Conservation (phyloP, 257 asterid species). For the Salvia splendens region DNA sequence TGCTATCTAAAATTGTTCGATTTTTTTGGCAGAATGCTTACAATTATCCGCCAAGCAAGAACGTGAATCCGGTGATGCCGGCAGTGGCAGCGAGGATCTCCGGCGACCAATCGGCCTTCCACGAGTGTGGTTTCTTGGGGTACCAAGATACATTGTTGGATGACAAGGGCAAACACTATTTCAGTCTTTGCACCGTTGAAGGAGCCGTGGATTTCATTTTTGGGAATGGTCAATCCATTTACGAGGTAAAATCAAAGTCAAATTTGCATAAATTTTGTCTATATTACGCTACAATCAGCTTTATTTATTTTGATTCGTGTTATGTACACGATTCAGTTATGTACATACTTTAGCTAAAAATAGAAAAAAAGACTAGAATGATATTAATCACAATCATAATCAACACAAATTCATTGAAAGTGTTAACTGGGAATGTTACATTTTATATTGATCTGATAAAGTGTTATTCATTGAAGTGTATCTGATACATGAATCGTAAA, state of each 20-base stretch:
- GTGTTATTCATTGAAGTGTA: too few relatives aligned
- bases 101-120: conserved; percentile 65
- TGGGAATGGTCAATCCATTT: conserved; percentile 77
- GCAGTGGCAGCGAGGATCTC: conserved; percentile 59
- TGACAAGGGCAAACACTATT: conserved; percentile 68
- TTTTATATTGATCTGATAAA: too few relatives aligned
- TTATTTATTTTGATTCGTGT: not conserved
- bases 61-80: conserved; percentile 29
- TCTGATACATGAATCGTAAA: too few relatives aligned
- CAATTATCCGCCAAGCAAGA: conserved; percentile 44
- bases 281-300: too few relatives aligned
- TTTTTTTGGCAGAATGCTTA: conserved; percentile 52
- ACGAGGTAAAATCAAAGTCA: conserved; percentile 45
- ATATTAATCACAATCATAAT: too few relatives aligned
- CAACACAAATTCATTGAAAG: too few relatives aligned
- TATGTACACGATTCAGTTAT: not conserved
- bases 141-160: conserved; percentile 78
- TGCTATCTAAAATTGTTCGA: not conserved
- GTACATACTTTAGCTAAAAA: too few relatives aligned
- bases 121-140: conserved; percentile 54
- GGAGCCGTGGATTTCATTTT: conserved; percentile 83
- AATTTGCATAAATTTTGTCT: not conserved
- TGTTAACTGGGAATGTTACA: too few relatives aligned
- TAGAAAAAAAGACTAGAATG: too few relatives aligned
- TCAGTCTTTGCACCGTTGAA: conserved; percentile 49